phyloP scores from a whole-genome alignment of 202 grass and related monocot species.

The Carex arenaria region DNA sequence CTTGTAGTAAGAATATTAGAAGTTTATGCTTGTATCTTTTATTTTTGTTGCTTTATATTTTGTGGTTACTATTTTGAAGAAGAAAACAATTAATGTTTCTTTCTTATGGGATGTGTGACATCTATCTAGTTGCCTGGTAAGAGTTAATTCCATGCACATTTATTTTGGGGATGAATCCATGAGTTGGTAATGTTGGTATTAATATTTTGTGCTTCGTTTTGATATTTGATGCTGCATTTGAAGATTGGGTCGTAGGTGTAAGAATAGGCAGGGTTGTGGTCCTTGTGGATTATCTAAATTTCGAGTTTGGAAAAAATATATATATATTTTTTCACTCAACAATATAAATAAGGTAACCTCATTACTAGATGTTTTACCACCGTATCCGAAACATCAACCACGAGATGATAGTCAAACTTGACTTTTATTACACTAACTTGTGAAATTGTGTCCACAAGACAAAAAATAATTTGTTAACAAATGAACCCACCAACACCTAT shows the following conservation, averaged over 20 bases:
- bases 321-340: no score
- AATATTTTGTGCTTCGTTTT: not conserved
- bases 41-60: not conserved
- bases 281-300: not conserved
- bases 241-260: not conserved
- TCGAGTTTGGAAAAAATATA: not conserved
- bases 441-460: constrained; percentile 5
- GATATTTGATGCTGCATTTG: not conserved
- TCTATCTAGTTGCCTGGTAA: not conserved
- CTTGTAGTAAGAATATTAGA: not conserved
- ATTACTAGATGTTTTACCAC: not conserved
- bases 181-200: not conserved
- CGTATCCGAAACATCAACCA: not conserved
- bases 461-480: constrained; percentile 18
- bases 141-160: not conserved
- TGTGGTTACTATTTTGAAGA: not conserved
- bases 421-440: constrained; percentile 22
- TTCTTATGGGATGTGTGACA: not conserved
- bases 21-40: not conserved
- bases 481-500: not conserved
- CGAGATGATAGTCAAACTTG: not conserved
- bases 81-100: not conserved
- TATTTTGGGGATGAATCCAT: not conserved
- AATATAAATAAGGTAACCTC: not conserved
- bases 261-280: not conserved